These are phyloP conservation scores for Termitomyces eurrhizus DNA, from an alignment of 768 basidiomycete genomes.

Conservation along the genomic window DNA sequence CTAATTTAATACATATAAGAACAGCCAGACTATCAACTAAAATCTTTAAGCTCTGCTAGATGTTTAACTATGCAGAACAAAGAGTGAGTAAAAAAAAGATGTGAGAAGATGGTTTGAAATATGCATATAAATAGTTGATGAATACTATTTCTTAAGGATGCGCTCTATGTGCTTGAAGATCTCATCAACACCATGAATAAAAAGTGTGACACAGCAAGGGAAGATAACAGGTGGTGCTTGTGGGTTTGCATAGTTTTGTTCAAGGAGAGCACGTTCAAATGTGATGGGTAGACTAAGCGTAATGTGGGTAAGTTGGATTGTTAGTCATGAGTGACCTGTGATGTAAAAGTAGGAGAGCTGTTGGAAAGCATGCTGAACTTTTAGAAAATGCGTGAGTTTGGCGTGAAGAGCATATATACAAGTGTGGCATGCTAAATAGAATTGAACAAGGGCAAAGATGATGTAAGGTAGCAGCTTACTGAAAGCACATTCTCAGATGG, in stretches of 20 bases:
- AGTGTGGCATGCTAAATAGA: conserved; percentile 60
- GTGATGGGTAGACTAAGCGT: conserved; percentile 71
- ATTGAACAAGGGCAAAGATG: not conserved
- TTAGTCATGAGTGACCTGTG: conserved; percentile 68
- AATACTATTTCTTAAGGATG: conserved; percentile 32
- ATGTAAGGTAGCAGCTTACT: conserved; percentile 39
- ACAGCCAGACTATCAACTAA: too few species aligned
- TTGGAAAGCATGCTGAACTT: conserved; percentile 74
- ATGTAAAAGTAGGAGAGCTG: conserved; percentile 77
- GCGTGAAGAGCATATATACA: conserved; percentile 72
- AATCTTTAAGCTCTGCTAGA: too few species aligned
- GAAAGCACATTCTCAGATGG: conserved; percentile 70
- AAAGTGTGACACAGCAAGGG: conserved; percentile 52
- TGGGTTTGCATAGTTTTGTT: conserved; percentile 29
- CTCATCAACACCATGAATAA: conserved; percentile 59
- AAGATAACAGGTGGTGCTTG: conserved; percentile 32
- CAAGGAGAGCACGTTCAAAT: conserved; percentile 63
- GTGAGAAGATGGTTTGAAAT: not conserved
- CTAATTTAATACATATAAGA: not conserved
- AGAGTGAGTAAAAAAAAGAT: not conserved
- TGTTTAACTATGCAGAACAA: too few species aligned
- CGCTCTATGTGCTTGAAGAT: conserved; percentile 67
- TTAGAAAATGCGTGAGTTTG: conserved; percentile 73
- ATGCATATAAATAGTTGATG: not conserved
- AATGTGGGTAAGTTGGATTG: conserved; percentile 74